Conservation (phyloP, 2,329 filamentous ascomycete species). For the Phaeophleospora eucalypticola region DNA sequence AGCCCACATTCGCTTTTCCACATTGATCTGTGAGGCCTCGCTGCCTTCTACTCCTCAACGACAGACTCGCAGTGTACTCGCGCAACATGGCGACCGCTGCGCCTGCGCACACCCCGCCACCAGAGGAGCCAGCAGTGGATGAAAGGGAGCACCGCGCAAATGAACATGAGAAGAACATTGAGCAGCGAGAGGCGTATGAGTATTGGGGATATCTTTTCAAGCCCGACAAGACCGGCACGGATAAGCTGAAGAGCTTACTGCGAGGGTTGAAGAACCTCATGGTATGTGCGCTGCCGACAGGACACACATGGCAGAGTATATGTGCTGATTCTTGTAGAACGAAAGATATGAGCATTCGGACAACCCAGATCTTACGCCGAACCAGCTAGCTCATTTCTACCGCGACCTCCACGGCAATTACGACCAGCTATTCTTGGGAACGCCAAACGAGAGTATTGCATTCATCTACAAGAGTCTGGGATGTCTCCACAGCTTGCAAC, state of each 20-base stretch:
- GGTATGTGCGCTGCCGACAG: slow-evolving; percentile 27
- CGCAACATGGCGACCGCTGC: slow-evolving; percentile 2
- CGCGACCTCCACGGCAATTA: slow-evolving; percentile 44
- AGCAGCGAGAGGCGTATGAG: slow-evolving; percentile 42
- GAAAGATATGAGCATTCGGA: slow-evolving; percentile 41
- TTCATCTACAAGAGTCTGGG: slow-evolving; percentile 91
- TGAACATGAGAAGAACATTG: slow-evolving; percentile 26
- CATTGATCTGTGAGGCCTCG: no score
- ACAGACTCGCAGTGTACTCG: no score
- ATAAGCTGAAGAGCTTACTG: slow-evolving; percentile 44
- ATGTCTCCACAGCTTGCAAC: slow-evolving; percentile 79
- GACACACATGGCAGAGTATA: neutral
- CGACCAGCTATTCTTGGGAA: slow-evolving; percentile 68
- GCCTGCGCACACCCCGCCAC: neutral
- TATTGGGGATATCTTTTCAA: slow-evolving; percentile 52
- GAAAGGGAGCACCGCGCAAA: slow-evolving; percentile 12
- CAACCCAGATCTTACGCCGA: slow-evolving; percentile 45
- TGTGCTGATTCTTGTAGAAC: slow-evolving; percentile 32
- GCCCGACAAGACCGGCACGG: slow-evolving; percentile 49
- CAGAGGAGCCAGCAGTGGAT: slow-evolving; percentile 2
- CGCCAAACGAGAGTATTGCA: slow-evolving; percentile 69
- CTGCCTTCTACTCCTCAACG: no score
- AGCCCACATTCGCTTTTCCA: neutral
- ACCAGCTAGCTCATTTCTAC: slow-evolving; percentile 49
- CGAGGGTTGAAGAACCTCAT: slow-evolving; percentile 46